phyloP scores from a whole-genome alignment of 805 yeast species.

The Starmerella geochares region DNA sequence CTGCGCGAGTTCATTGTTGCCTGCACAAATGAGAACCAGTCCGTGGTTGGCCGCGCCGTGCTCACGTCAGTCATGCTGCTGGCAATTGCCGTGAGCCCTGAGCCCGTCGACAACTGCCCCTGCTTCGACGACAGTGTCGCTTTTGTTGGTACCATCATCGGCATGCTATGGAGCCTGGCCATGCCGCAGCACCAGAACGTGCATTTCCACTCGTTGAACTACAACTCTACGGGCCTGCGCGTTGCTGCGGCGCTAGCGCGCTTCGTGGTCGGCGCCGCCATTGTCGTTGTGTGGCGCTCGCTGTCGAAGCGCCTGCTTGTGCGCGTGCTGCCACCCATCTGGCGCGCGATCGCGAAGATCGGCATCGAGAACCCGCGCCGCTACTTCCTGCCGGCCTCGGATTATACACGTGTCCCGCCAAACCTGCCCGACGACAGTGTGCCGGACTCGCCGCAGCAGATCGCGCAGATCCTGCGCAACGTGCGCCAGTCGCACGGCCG shows the following conservation, averaged over 20 bases:
- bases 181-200: background rate
- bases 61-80: slow-evolving; percentile 7
- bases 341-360: slow-evolving; percentile 34
- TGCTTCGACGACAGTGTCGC: slow-evolving; percentile 94
- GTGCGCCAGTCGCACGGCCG: slow-evolving; percentile 27
- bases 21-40: background rate
- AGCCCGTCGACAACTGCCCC: slow-evolving; percentile 88
- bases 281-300: slow-evolving; percentile 65
- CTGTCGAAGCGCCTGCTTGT: slow-evolving; percentile 58
- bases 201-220: background rate
- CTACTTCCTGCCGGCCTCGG: slow-evolving; percentile 33
- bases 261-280: slow-evolving; percentile 48
- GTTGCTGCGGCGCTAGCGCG: slow-evolving; percentile 38
- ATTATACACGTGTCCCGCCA: slow-evolving; percentile 30
- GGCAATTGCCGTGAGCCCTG: slow-evolving; percentile 34
- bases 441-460: slow-evolving; percentile 31
- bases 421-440: slow-evolving; percentile 25
- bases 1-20: slow-evolving; percentile 40
- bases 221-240: slow-evolving; percentile 24
- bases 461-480: slow-evolving; percentile 28
- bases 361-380: slow-evolving; percentile 36
- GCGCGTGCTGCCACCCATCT: slow-evolving; percentile 49
- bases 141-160: slow-evolving; percentile 65
- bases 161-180: slow-evolving; percentile 39
- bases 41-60: slow-evolving; percentile 3